phyloP scores from a whole-genome alignment of 148 eudicot genomes.

The Nepenthes gracilis region DNA sequence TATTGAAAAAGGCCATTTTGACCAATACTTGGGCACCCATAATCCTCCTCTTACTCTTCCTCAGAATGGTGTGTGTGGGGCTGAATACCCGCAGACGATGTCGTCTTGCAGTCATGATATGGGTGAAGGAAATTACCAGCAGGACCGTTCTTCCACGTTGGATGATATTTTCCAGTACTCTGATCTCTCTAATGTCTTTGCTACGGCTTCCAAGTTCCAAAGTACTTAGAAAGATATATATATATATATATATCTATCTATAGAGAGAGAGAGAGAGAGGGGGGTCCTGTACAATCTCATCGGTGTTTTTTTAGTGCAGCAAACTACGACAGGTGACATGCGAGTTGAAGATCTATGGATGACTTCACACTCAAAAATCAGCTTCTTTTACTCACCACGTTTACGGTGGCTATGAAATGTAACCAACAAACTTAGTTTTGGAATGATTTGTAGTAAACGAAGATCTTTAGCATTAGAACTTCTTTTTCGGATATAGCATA shows the following conservation, averaged over 20 bases:
- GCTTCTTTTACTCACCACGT: too few relatives aligned
- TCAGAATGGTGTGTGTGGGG: conserved; percentile 1
- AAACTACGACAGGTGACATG: too few relatives aligned
- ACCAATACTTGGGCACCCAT: neutral
- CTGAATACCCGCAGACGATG: neutral
- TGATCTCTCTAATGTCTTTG: conserved; percentile 17
- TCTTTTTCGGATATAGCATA: too few relatives aligned
- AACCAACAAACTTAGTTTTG: too few relatives aligned
- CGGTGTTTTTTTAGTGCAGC: too few relatives aligned
- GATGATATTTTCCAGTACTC: conserved; percentile 28
- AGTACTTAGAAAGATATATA: conserved; percentile 10
- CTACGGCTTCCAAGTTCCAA: conserved; percentile 9
- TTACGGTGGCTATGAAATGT: too few relatives aligned
- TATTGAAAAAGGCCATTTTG: conserved; percentile 1
- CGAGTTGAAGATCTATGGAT: too few relatives aligned
- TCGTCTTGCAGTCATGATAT: neutral
- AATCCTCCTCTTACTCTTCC: neutral
- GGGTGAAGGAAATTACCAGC: neutral
- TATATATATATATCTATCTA: too few relatives aligned
- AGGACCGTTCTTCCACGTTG: neutral
- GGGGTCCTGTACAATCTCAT: neutral
- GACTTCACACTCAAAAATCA: too few relatives aligned
- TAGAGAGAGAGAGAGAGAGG: too few relatives aligned
- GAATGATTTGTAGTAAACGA: too few relatives aligned
- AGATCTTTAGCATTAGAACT: too few relatives aligned